Base-by-base conservation (phyloP, 1,139 yeast species). In the Blastobotrys malaysiensis region DNA sequence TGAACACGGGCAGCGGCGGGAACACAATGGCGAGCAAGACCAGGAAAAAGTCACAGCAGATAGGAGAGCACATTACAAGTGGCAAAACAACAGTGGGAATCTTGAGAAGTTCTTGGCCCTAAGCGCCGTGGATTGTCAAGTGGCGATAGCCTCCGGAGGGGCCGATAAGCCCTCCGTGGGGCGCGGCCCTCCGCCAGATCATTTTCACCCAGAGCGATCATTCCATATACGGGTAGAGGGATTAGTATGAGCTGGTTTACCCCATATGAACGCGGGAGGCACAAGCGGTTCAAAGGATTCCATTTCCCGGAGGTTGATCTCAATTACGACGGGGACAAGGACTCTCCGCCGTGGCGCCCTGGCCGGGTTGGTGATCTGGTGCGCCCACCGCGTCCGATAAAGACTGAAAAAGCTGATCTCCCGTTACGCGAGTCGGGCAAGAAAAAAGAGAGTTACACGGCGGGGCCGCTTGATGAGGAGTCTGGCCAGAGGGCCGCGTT, bases 1-100 rank as follows among this genome's bases (percentile, higher is more conserved):
- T 72, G 59, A 84, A 78, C 26, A 89, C 96, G 9, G 96, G 91
- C 36, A 88, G 73, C 4, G 95, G 95, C 4, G 97, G 97, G 52
- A 88, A 65, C 65, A 88, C 82, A 59, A 88, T 79, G n/a, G 95
- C 91, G 55, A 88, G 68, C 52, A 88, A 76, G 22, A 88, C 95
- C 61, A 88, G 72, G 60, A 88, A 76, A 86, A 93, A 85, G 71
- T 88, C 96, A 47, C 61, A 57, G 55, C 65, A 60, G 13, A 62
- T 59, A 11, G 54, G 54, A 18, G 57, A 55, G 50, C 53, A 47
- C 55, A 48, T 50, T 16, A 16, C 27, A 50, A 44, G 26, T 20
- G 51, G 27, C 20, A 31, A n/a, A 45, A 6, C 9, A 22, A 45
- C 18, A 46, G 47, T 14, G 44, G 21, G 9, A 46, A 39, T 18